Conservation (phyloP, 129 eudicot genomes). For the Kitagawia praeruptora region DNA sequence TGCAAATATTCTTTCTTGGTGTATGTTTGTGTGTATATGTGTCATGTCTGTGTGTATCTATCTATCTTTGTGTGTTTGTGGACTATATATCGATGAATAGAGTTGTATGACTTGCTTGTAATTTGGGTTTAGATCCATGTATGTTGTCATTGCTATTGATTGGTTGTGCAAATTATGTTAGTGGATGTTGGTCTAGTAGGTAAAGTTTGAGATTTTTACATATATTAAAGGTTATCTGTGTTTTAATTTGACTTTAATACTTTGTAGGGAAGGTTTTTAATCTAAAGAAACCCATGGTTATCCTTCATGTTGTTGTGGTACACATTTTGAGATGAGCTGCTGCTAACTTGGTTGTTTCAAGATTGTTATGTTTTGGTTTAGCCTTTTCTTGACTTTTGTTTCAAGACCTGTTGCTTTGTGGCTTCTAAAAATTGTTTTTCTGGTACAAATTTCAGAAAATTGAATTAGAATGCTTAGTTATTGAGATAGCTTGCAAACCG, state of each 20-base stretch:
- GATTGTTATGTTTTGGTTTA: background rate
- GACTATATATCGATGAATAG: background rate
- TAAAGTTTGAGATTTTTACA: conserved; percentile 17
- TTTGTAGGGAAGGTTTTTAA: background rate
- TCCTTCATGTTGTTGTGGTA: background rate
- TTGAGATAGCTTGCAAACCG: background rate
- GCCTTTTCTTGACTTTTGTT: background rate
- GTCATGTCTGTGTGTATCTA: background rate
- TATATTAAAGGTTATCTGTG: background rate
- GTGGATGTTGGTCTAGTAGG: conserved; percentile 18
- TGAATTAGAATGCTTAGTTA: background rate
- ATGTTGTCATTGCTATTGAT: conserved; percentile 5
- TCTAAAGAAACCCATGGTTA: background rate
- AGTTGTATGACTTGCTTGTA: conserved; percentile 12
- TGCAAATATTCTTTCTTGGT: background rate
- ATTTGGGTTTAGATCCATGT: conserved; percentile 16
- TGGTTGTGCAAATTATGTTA: conserved; percentile 15
- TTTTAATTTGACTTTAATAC: background rate
- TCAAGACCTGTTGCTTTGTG: background rate
- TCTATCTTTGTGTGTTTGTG: background rate
- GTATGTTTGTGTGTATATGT: conserved; percentile 5
- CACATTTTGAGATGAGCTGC: background rate
- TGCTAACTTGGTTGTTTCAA: background rate
- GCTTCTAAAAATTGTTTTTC: background rate
- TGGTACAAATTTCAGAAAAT: background rate